These are phyloP conservation scores for Inonotus hispidus DNA, from an alignment of 1,284 basidiomycete species.

Conservation along the genomic window DNA sequence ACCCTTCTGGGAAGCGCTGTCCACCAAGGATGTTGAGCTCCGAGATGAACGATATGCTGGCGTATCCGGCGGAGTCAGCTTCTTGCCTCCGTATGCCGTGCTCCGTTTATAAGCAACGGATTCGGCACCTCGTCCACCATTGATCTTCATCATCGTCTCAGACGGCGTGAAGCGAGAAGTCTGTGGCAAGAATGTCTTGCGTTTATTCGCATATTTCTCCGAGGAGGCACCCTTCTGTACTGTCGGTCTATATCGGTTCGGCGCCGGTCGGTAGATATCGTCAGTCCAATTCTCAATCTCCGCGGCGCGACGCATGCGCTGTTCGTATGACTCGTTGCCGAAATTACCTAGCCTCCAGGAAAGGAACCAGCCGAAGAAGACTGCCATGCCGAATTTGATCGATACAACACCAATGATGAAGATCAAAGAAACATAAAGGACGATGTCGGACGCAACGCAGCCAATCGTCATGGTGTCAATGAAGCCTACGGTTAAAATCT, in stretches of 20 bases:
- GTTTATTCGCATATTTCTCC: slow-evolving; percentile 43
- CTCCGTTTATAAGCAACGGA: slow-evolving; percentile 56
- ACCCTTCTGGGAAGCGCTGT: slow-evolving; percentile 36
- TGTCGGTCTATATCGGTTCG: slow-evolving; percentile 87
- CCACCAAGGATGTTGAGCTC: slow-evolving; percentile 76
- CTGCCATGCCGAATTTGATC: slow-evolving; percentile 96
- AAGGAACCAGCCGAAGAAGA: slow-evolving; percentile 96
- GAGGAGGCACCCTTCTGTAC: slow-evolving; percentile 62
- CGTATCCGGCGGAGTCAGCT: slow-evolving; percentile 70
- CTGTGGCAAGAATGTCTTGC: slow-evolving; percentile 72
- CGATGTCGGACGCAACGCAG: slow-evolving; percentile 92
- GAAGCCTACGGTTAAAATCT: slow-evolving; percentile 85
- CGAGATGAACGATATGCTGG: slow-evolving; percentile 71
- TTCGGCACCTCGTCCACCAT: slow-evolving; percentile 59
- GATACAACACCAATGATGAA: slow-evolving; percentile 97
- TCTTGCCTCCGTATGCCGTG: slow-evolving; percentile 46
- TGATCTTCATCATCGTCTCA: slow-evolving; percentile 60
- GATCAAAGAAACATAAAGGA: slow-evolving; percentile 91
- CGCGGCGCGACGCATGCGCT: slow-evolving; percentile 85
- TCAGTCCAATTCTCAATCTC: slow-evolving; percentile 97
- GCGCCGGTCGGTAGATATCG: slow-evolving; percentile 94
- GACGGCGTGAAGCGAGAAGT: slow-evolving; percentile 85
- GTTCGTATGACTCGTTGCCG: slow-evolving; percentile 87
- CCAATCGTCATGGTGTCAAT: slow-evolving; percentile 93
- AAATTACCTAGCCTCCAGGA: slow-evolving; percentile 93